Evolutionary conservation across 2,329 filamentous ascomycete genomes (phyloP).

Genomic region (Trichophyton benhamiae): DNA sequence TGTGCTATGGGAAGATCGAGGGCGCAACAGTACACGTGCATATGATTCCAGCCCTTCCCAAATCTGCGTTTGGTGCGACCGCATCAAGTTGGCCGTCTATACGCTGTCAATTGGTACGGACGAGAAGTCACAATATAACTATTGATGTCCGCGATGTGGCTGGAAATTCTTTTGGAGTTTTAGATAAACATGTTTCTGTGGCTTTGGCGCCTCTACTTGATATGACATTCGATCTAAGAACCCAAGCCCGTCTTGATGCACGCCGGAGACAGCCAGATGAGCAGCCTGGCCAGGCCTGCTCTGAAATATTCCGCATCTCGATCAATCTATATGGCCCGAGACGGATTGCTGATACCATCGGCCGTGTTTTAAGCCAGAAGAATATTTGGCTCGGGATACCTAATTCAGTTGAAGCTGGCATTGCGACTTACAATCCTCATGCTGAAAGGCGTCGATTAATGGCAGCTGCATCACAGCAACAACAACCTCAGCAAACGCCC

Average conservation of each 20-base stretch:
- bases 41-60: constrained; percentile 45
- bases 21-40: constrained; percentile 54
- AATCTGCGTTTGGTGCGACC: constrained; percentile 46
- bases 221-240: constrained; percentile 50
- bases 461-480: constrained; percentile 15
- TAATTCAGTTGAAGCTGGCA: constrained; percentile 52
- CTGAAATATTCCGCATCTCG: constrained; percentile 50
- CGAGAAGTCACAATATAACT: constrained; percentile 42
- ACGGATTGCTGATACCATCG: constrained; percentile 53
- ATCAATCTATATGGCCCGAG: constrained; percentile 70
- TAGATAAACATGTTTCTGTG: constrained; percentile 55
- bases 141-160: constrained; percentile 66
- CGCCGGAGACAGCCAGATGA: constrained; percentile 55
- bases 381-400: constrained; percentile 57
- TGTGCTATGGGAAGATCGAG: constrained; percentile 71
- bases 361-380: constrained; percentile 52
- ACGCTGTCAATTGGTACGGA: constrained; percentile 56
- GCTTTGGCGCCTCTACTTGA: constrained; percentile 65
- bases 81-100: constrained; percentile 56
- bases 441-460: constrained; percentile 33
- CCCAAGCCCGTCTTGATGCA: constrained; percentile 57
- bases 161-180: constrained; percentile 58
- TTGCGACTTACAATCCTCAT: constrained; percentile 68
- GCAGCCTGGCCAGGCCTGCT: constrained; percentile 48
- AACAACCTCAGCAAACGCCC: constrained; percentile 6